phyloP scores from a whole-genome alignment of 805 yeast genomes.

The Saccharomycopsis fodiens region DNA sequence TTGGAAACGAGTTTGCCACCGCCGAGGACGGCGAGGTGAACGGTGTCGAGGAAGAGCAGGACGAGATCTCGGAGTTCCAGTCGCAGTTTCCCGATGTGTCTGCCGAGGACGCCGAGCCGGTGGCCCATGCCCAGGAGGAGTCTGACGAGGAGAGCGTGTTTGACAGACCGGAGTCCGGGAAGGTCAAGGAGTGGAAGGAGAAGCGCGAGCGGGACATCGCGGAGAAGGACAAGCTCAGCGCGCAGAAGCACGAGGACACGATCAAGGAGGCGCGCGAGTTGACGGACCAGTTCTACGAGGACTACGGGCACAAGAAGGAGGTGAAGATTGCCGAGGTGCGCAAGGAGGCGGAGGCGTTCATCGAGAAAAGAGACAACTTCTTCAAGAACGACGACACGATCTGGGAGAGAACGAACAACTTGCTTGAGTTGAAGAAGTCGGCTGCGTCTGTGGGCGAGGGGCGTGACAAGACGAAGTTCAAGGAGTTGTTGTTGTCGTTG shows the following conservation, averaged over 20 bases:
- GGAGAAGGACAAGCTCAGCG: conserved; percentile 18
- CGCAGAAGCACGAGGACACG: conserved; percentile 15
- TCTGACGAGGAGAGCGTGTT: neutral
- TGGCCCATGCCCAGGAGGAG: neutral
- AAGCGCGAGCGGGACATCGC: conserved; percentile 18
- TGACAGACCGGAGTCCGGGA: conserved; percentile 4
- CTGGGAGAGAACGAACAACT: conserved; percentile 20
- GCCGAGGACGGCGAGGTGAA: conserved; percentile 13
- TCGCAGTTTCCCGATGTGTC: conserved; percentile 16
- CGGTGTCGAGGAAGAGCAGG: conserved; percentile 6
- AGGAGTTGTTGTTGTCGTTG: conserved; percentile 53
- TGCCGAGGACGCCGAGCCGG: neutral
- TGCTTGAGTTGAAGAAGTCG: conserved; percentile 19
- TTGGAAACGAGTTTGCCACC: conserved; percentile 20
- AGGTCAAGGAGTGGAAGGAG: conserved; percentile 17
- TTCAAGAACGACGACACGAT: conserved; percentile 17
- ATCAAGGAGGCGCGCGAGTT: conserved; percentile 15
- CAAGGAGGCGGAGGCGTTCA: conserved; percentile 17
- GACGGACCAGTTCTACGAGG: conserved; percentile 21
- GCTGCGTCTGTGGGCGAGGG: conserved; percentile 37
- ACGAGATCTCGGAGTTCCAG: conserved; percentile 13
- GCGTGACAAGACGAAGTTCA: conserved; percentile 65
- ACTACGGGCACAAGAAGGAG: conserved; percentile 18
- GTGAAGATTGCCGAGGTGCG: conserved; percentile 15
- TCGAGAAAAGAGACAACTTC: conserved; percentile 19